Base-by-base conservation (phyloP, 331 rosid species). In the Rosa hybrid region DNA sequence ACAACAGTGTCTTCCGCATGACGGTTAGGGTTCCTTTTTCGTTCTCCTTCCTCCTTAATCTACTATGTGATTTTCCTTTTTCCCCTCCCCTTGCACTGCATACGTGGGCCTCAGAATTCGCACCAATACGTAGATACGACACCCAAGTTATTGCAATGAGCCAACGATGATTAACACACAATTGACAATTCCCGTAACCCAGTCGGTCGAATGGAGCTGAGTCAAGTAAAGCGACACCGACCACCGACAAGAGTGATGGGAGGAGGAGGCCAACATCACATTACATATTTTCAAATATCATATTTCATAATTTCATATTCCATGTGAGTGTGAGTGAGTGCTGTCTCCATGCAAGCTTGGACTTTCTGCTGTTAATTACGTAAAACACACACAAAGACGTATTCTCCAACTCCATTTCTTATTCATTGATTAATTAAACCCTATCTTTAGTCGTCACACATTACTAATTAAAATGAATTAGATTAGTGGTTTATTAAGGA, bases 151-250 rank as follows among this genome's bases (percentile, higher is more conserved):
- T 7, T 6, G 59, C 59, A 53, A 17, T 13, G 56, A 50, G 20
- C 56, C 56, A 50, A 50, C 17, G 56, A 50, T 13, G 56, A 50
- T 50, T 50, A 14, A 3, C 20, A 7, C 21, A 20, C 46, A 54
- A 54, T 54, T 54, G 62, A 54, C 25, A 54, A 54, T 2, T 18
- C 63, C 27, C 8, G 63, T n/a, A 20, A n/a, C 63, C 63, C 63
- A 6, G 63, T 56, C 63, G 63, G 63, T 54, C 62, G 25, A 54
- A 54, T 54, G 67, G 67, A 23, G 67, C 67, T 5, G 67, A 9
- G 67, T 60, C 67, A 60, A 4, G 67, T 11, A 60, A 60, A 62
- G 39, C 68, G 39, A 62, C 68, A 25, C 68, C 68, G 41, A 62
- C 39, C 68, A 12, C 68, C 68, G 68, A 62, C 68, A 62, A 7